A percentile compares a stretch with the other conserved stretches of the same genome.
These are phyloP conservation scores for Clitopilus passeckerianus DNA, from an alignment of 768 basidiomycete genomes.

Conservation along the genomic window DNA sequence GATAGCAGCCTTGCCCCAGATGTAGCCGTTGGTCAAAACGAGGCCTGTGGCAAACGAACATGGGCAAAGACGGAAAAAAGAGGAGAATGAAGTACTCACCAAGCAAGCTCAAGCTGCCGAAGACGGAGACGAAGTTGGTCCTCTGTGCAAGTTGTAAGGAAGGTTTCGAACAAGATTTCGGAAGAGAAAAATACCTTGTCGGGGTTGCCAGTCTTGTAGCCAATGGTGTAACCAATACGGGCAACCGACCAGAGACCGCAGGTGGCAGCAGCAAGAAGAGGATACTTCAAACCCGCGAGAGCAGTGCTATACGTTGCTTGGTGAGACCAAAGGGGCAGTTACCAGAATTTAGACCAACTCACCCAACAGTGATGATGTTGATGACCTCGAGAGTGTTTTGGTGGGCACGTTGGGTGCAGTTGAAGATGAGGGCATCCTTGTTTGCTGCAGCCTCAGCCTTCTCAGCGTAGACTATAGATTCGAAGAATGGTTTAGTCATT, in stretches of 20 bases:
- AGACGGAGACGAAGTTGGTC: not conserved
- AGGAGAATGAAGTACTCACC: not conserved
- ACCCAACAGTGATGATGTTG: slow-evolving; percentile 39
- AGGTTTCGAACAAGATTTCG: not conserved
- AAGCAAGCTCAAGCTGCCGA: not conserved
- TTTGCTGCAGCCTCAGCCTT: not conserved
- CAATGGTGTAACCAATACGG: slow-evolving; percentile 35
- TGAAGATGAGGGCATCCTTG: slow-evolving; percentile 1
- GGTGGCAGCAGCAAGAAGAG: slow-evolving; percentile 26
- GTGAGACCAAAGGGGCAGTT: not conserved
- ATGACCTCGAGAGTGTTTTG: slow-evolving; percentile 53
- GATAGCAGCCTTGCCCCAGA: not conserved
- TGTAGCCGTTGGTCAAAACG: not conserved
- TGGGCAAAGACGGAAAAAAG: not conserved
- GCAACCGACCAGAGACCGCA: slow-evolving; percentile 30
- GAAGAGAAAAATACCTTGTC: slow-evolving; percentile 22
- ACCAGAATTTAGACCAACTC: slow-evolving; percentile 11
- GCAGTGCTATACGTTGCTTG: slow-evolving; percentile 25
- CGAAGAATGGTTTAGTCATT: not conserved
- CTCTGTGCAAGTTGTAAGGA: not conserved
- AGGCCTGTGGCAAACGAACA: not conserved
- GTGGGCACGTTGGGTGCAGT: slow-evolving; percentile 33
- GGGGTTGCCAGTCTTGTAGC: slow-evolving; percentile 37
- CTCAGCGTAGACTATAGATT: not conserved
- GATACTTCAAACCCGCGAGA: slow-evolving; percentile 32